These are phyloP conservation scores for Volvariella volvacea DNA, from an alignment of 1,284 basidiomycete species.

Conservation along the genomic window DNA sequence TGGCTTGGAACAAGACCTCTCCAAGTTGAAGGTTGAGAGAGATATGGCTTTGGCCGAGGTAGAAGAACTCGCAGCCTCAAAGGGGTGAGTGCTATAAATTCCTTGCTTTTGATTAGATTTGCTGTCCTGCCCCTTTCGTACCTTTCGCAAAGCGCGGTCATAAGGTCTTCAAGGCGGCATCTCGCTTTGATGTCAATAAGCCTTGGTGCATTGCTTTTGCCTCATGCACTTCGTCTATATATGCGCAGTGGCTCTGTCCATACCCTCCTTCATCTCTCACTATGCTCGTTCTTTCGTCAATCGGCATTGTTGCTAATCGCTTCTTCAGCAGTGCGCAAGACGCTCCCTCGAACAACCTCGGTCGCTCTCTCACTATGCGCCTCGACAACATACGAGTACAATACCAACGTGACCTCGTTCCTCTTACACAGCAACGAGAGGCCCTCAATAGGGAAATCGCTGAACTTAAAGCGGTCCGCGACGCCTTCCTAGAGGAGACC, in stretches of 20 bases:
- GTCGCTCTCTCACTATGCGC: slow-evolving; percentile 77
- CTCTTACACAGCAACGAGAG: slow-evolving; percentile 80
- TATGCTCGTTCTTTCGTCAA: neutral
- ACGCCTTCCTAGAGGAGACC: slow-evolving; percentile 87
- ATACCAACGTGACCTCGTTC: slow-evolving; percentile 83
- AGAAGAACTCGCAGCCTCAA: slow-evolving; percentile 77
- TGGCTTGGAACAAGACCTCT: slow-evolving; percentile 80
- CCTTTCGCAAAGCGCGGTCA: neutral
- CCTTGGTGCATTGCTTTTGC: too few species aligned
- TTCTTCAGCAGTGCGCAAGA: slow-evolving; percentile 22
- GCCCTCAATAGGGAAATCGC: slow-evolving; percentile 75
- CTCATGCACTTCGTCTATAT: too few species aligned
- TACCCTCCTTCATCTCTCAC: neutral
- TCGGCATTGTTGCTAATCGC: slow-evolving; percentile 16
- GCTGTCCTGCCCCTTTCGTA: neutral
- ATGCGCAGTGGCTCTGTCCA: too few species aligned
- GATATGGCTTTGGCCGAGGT: slow-evolving; percentile 92
- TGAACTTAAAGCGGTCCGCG: slow-evolving; percentile 83
- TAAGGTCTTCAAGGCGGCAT: too few species aligned
- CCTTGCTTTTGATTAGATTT: slow-evolving; percentile 2
- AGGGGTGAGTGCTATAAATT: slow-evolving; percentile 42
- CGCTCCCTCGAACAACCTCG: slow-evolving; percentile 43
- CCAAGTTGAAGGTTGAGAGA: slow-evolving; percentile 82
- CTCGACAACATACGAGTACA: slow-evolving; percentile 85
- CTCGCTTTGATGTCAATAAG: too few species aligned